Conservation (phyloP, 306 rosid species). For the Dryas alaskensis region DNA sequence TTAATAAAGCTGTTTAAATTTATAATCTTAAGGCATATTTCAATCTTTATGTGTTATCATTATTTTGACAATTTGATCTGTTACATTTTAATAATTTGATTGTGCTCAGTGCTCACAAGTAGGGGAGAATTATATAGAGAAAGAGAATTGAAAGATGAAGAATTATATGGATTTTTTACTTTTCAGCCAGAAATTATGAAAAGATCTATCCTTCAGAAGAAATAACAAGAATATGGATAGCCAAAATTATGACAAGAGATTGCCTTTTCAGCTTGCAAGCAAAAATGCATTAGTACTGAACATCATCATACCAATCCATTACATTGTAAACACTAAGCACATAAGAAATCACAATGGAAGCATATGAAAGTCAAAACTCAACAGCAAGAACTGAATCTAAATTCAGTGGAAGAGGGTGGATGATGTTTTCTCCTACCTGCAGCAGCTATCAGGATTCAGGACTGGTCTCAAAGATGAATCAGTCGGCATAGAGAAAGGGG, state of each 20-base stretch:
- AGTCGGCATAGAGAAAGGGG: not conserved
- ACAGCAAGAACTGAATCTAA: constrained; percentile 21
- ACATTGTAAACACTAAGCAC: not conserved
- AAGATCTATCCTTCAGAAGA: not conserved
- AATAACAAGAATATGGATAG: not conserved
- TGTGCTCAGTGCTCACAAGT: too few species aligned
- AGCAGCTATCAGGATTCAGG: not conserved
- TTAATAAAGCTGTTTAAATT: too few species aligned
- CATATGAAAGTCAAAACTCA: constrained; percentile 9
- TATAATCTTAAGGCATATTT: too few species aligned
- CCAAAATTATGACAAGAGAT: not conserved
- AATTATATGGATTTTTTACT: too few species aligned
- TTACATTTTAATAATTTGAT: too few species aligned
- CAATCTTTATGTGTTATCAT: too few species aligned
- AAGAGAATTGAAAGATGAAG: too few species aligned
- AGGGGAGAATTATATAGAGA: too few species aligned
- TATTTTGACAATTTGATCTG: too few species aligned
- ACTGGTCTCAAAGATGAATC: not conserved
- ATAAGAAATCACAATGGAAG: constrained; percentile 1
- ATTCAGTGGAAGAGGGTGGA: not conserved
- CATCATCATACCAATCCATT: not conserved
- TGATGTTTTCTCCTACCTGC: constrained; percentile 1
- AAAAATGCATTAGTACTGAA: not conserved
- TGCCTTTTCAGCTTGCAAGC: not conserved
- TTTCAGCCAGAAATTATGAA: too few species aligned